Evolutionary conservation across 2,329 filamentous ascomycete genomes (phyloP), one percentile per base, ranked within the genome.

Genomic region (Epichloe amarillans): DNA sequence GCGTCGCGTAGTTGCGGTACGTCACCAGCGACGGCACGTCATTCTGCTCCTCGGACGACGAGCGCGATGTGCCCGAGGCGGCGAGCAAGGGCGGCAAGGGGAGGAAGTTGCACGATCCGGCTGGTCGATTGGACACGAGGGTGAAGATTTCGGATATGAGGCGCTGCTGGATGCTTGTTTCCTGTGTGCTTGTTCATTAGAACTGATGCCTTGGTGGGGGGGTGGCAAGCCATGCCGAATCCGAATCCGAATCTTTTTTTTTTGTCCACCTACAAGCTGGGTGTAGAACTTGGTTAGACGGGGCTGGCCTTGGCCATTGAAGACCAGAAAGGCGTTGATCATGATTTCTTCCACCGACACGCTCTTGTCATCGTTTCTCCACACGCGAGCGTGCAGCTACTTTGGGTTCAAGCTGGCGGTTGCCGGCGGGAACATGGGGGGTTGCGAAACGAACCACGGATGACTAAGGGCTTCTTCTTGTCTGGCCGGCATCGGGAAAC

Each of bases 291-390:
- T 97, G 61, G 91, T 97, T 66, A 98, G 78, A 51, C 93, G 85
- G 38, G 93, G 91, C 70, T 98, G 91, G 56, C 93, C 93, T 61
- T 91, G 88, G 73, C 95, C 95, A 65, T 98, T 98, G 76, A 98
- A 98, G 66, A 98, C 91, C 58, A 98, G 77, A 55, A 98, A 91
- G 35, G 94, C 93, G 75, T 95, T 98, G 69, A 98, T 97, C 93
- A 98, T 98, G 59, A 58, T 71, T 49, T 54, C 52, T 11, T 14
- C 0, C 36, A n/a, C 35, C 35, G 19, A 26, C 12, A 36, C 45
- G 45, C 17, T 3, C 35, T 38, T 17, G 35, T 38, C 44, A 37
- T 37, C n/a, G 21, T 33, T 33, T 37, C n/a, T 21, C 1, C 17
- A 0, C 26, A 30, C 30, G 30, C 30, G 0, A 3, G 30, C 30